Evolutionary conservation across 345 rosid genomes (phyloP).

Genomic region (Garcia nutans): DNA sequence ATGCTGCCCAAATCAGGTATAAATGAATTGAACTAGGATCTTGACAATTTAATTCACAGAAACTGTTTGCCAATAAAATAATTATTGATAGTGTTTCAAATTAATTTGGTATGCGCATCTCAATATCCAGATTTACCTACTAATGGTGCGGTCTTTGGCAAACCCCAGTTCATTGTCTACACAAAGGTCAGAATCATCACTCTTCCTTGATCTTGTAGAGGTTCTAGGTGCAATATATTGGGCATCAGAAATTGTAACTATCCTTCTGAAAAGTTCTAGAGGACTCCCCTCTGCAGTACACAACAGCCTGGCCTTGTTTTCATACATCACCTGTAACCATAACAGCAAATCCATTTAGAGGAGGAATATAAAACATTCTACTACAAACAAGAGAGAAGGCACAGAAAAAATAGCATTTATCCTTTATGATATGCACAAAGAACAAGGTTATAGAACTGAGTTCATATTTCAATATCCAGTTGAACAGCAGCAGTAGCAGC

Average conservation of each 20-base stretch:
- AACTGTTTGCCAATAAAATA: not conserved
- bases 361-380: not conserved
- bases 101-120: not conserved
- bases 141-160: constrained; percentile 95
- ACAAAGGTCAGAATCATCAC: constrained; percentile 73
- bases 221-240: constrained; percentile 73
- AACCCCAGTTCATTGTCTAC: constrained; percentile 95
- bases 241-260: constrained; percentile 79
- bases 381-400: not conserved
- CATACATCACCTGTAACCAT: constrained; percentile 81
- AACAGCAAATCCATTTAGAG: not conserved
- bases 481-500: not conserved
- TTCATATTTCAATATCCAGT: not conserved
- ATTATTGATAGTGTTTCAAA: not conserved
- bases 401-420: not conserved
- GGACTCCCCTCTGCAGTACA: constrained; percentile 92
- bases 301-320: constrained; percentile 72
- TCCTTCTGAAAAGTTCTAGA: constrained; percentile 57
- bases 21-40: not conserved
- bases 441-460: not conserved
- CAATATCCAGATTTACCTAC: constrained; percentile 50
- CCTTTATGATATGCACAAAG: not conserved
- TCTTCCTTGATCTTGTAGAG: constrained; percentile 76
- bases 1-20: not conserved
- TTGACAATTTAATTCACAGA: not conserved